Base-by-base conservation (phyloP, 2,329 filamentous ascomycete genomes). In the Fusarium xyrophilum region DNA sequence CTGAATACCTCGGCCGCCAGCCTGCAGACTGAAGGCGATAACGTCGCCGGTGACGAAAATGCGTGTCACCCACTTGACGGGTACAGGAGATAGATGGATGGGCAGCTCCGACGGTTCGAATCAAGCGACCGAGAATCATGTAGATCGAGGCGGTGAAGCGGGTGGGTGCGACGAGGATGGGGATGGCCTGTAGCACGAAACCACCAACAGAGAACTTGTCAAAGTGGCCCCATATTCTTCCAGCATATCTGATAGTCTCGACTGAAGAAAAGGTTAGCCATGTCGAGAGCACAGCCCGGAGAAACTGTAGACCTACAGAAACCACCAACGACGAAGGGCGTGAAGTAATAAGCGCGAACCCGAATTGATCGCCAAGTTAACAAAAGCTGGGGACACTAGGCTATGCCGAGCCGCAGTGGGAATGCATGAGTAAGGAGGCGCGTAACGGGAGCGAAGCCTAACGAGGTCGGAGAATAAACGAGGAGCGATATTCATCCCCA, bases 101-200 rank as follows among this genome's bases (percentile, higher is more conserved):
- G 1, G 60, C 30, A 2, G 58, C 60, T 15, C 50, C 58, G 8
- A 63, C 42, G 2, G 60, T 63, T 35, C 58, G 48, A 3, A 63
- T 63, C 4, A 63, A 13, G 14, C 60, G 60, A 4, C 60, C 60
- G 27, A 63, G 60, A 4, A 63, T 63, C 60, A 63, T 63, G 4
- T 63, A 63, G 14, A 63, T 63, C 27, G 60, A 63, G 5, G 60
- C 58, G 9, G 60, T 50, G 42, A 63, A 63, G 4, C 63, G 60
- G 0, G 60, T 58, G 30, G 60, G 60, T 0, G 60, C 60, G 30
- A 63, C 60, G 23, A 63, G 60, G 17, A 63, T 63, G 3, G 50
- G 60, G 5, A 63, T 63, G 4, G 60, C 60, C n/a, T 63, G 60
- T 2, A 56, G 6, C 13, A 63, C 30, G 7, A 63, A 63, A 5